A percentile compares a stretch with the other conserved stretches of the same genome.
Conservation (phyloP, 352 stramenopile species). For the Ophiocytium majus region DNA sequence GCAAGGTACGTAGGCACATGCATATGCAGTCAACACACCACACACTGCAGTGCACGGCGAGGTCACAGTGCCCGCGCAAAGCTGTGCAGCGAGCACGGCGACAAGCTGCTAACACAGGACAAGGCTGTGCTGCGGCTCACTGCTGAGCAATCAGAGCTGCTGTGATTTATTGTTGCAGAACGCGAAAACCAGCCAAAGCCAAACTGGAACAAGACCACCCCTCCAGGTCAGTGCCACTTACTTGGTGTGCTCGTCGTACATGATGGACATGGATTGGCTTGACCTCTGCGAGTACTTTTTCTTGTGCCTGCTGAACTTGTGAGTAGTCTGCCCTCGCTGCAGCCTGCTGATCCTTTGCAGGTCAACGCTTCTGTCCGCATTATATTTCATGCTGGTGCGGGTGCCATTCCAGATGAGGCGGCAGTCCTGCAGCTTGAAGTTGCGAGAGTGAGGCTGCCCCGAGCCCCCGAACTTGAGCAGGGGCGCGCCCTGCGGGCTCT, state of each 20-base stretch:
- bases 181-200: no score
- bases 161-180: no score
- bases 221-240: no score
- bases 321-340: conserved; percentile 19
- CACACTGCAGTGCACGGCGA: no score
- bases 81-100: no score
- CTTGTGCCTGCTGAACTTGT: conserved; percentile 12
- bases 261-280: background rate
- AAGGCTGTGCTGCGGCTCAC: no score
- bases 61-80: no score
- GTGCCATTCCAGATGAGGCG: background rate
- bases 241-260: conserved; percentile 17
- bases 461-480: conserved; percentile 1
- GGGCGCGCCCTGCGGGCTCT: background rate
- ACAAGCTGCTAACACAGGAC: no score
- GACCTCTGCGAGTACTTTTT: background rate
- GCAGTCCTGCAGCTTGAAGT: background rate
- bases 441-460: background rate
- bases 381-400: background rate
- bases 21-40: no score
- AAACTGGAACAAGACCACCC: no score
- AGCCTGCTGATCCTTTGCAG: conserved; percentile 20
- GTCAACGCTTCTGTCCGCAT: background rate
- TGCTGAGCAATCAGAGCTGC: no score
- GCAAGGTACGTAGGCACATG: no score